A percentile compares a stretch with the other conserved stretches of the same genome.
Evolutionary conservation across 1,284 basidiomycete species (phyloP).

Genomic region (Chiua sp.): DNA sequence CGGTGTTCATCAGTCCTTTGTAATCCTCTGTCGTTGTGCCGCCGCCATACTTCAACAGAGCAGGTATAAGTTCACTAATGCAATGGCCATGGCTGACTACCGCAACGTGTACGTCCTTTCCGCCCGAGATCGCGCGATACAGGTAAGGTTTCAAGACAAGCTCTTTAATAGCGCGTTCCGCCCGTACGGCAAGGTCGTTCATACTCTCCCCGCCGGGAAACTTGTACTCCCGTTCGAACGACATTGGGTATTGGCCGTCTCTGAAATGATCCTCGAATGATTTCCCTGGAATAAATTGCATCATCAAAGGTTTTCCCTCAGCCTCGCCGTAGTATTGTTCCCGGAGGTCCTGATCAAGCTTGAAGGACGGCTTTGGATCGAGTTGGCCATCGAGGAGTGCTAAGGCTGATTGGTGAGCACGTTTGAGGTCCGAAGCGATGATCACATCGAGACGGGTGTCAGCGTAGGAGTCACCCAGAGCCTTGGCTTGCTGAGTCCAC

Average conservation of each 20-base stretch:
- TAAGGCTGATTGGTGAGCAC: constrained; percentile 75
- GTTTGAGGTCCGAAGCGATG: constrained; percentile 80
- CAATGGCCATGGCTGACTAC: constrained; percentile 84
- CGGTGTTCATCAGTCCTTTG: constrained; percentile 70
- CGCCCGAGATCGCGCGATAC: constrained; percentile 43
- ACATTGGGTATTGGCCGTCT: constrained; percentile 55
- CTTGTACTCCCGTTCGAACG: constrained; percentile 53
- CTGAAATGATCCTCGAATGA: constrained; percentile 57
- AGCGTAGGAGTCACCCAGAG: constrained; percentile 70
- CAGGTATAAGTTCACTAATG: constrained; percentile 67
- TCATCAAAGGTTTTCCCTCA: constrained; percentile 64
- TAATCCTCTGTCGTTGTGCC: constrained; percentile 43
- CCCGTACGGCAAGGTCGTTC: constrained; percentile 71
- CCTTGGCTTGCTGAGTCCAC: constrained; percentile 76
- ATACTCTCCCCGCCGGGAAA: constrained; percentile 80
- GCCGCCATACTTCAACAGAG: constrained; percentile 50
- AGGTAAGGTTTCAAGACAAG: constrained; percentile 65
- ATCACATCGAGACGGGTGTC: constrained; percentile 66
- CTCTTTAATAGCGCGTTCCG: constrained; percentile 60
- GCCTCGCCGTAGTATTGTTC: constrained; percentile 79
- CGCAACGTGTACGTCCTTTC: constrained; percentile 60
- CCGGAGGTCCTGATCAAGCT: constrained; percentile 55
- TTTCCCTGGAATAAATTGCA: constrained; percentile 34
- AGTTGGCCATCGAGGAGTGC: constrained; percentile 58
- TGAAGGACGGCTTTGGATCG: constrained; percentile 62